Evolutionary conservation across 208 protist species (phyloP), one percentile per base, ranked within the genome.

Genomic region (Acanthamoeba divionensis): DNA sequence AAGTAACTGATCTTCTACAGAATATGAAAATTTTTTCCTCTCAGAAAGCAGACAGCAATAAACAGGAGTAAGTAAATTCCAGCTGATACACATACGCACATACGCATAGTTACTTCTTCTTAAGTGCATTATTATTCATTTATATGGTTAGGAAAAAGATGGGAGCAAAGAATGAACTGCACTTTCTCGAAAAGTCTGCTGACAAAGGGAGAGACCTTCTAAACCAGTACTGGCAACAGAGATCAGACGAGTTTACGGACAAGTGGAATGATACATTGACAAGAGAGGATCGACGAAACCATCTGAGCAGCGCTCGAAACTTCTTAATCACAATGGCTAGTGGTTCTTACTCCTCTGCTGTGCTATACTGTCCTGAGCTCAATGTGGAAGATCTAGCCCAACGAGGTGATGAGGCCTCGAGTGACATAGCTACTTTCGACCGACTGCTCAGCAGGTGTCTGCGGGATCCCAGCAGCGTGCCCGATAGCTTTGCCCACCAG

Each of bases 91-190:
- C n/a, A n/a, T n/a, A n/a, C n/a, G n/a, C n/a, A n/a, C n/a, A n/a
- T n/a, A n/a, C n/a, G n/a, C n/a, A n/a, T n/a, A n/a, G n/a, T n/a
- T n/a, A n/a, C n/a, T n/a, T n/a, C n/a, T n/a, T n/a, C n/a, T n/a
- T n/a, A n/a, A n/a, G n/a, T n/a, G n/a, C n/a, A n/a, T n/a, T n/a
- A n/a, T n/a, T n/a, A n/a, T n/a, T n/a, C n/a, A n/a, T n/a, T n/a
- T 8, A 52, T 6, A n/a, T 15, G 12, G 31, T 71, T 54, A 63
- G 57, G 57, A 66, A 88, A 44, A 31, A 47, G 1, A 69, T 69
- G 50, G 79, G 79, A 88, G 79, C 79, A 9, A 88, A 88, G 29
- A 88, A 88, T 60, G 79, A 88, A 44, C 9, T 88, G 18, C 79
- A 88, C 41, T 88, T 69, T 60, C 41, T 88, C 24, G 79, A 88